Evolutionary conservation across 257 asterid species (phyloP).

Genomic region (Rhazya stricta): DNA sequence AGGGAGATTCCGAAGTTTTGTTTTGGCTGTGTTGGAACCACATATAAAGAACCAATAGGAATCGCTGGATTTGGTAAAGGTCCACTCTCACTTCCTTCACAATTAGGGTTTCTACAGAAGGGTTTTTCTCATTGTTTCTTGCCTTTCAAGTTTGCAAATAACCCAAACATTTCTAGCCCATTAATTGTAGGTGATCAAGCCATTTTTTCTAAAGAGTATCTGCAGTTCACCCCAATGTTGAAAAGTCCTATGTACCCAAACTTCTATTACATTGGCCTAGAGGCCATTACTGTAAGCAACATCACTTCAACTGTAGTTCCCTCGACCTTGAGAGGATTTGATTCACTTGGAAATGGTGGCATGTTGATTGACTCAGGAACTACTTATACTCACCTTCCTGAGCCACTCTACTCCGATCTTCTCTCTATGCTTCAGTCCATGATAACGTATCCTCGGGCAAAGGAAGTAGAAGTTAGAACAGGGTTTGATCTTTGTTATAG

Average conservation of each 20-base stretch:
- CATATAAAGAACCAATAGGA: constrained; percentile 67
- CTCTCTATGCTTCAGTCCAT: constrained; percentile 32
- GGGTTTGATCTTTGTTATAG: constrained; percentile 64
- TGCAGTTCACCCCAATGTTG: constrained; percentile 67
- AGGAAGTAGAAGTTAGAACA: constrained; percentile 40
- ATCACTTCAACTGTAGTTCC: constrained; percentile 30
- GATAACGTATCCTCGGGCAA: constrained; percentile 43
- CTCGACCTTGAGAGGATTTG: constrained; percentile 44
- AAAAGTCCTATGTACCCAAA: constrained; percentile 53
- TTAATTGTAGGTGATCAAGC: constrained; percentile 59
- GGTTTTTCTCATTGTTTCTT: constrained; percentile 77
- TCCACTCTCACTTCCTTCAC: constrained; percentile 67
- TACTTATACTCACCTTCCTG: constrained; percentile 62
- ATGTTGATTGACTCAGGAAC: constrained; percentile 76
- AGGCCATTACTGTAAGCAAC: constrained; percentile 43
- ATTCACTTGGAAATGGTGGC: constrained; percentile 59
- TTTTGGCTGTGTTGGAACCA: constrained; percentile 57
- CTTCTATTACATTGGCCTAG: constrained; percentile 62
- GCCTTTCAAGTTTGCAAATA: constrained; percentile 62
- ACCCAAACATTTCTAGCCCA: constrained; percentile 68
- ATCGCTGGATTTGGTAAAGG: constrained; percentile 75
- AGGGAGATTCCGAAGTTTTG: constrained; percentile 42
- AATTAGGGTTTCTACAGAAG: constrained; percentile 57
- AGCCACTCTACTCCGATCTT: constrained; percentile 50
- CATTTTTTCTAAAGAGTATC: constrained; percentile 46